Conservation (phyloP, 2,329 filamentous ascomycete genomes). For the Fusarium decemcellulare region DNA sequence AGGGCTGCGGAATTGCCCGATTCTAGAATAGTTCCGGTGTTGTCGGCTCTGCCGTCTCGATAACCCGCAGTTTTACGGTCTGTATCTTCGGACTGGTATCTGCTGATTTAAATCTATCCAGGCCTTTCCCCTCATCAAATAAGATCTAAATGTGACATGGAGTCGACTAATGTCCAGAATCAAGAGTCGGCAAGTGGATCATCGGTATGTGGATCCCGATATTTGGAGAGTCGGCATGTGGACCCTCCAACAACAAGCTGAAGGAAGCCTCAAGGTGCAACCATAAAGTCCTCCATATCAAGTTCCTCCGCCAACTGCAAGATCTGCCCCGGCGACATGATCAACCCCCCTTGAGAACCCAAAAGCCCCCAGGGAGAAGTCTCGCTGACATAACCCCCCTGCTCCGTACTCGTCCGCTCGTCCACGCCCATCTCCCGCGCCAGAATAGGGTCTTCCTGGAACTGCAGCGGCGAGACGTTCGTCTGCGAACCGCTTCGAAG, state of each 20-base stretch:
- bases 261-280: background rate
- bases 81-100: background rate
- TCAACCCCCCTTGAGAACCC: background rate
- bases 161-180: background rate
- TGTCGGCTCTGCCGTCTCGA: too few species aligned
- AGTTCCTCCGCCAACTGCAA: background rate
- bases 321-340: background rate
- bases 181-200: background rate
- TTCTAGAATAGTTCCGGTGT: background rate
- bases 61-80: too few species aligned
- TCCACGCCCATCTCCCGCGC: background rate
- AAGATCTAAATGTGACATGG: too few species aligned
- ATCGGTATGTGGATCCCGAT: slow-evolving; percentile 2
- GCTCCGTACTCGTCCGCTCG: background rate
- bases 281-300: slow-evolving; percentile 1
- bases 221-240: background rate
- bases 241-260: background rate
- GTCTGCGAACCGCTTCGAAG: background rate
- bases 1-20: background rate
- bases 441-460: background rate
- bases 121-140: background rate
- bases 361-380: background rate
- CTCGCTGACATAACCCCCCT: background rate
- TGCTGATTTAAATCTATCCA: background rate
- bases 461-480: background rate